Base-by-base conservation (phyloP, 345 rosid species). In the Dipteronia dyeriana region DNA sequence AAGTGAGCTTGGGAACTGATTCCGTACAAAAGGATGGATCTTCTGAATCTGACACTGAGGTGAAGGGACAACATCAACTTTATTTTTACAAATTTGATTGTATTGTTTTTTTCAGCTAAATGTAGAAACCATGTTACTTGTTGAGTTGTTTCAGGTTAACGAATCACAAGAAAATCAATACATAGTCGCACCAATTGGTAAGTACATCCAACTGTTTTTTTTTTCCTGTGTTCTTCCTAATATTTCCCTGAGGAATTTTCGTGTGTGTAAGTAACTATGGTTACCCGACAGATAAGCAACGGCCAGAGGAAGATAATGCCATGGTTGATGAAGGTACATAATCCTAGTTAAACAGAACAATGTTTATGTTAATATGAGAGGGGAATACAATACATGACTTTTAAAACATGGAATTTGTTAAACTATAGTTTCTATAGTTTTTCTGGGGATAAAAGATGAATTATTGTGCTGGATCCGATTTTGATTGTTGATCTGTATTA, bases 41-140 rank as follows among this genome's bases (percentile, higher is more conserved):
- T 81, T 92, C 93, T 68, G 95, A 87, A 57, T 89, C 94, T 80
- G 97, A 88, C 74, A 90, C 88, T 82, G 99, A 94, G 98, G 99
- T 96, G 77, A 80, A 77, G 74, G 59, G 68, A 25, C 38, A 68
- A 25, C 43, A 12, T 38, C 75, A n/a, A 67, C 47, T 77, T 73
- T 73, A 25, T 61, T 29, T 45, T 69, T 76, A 59, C 16, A 10
- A 75, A 78, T 45, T 10, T n/a, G 76, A 70, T 29, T 16, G 25
- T 41, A 29, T 59, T 61, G 12, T n/a, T 47, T 11, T 47, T 25
- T 22, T 60, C 22, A 49, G 19, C 29, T 8, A 26, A 53, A 45
- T 54, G 34, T 20, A 43, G 51, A 62, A 61, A 68, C 66, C 68
- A 61, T 19, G 20, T 78, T 82, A 45, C 71, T 74, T 74, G 63